Base-by-base conservation (phyloP, 306 rosid species). In the Quercus robur region DNA sequence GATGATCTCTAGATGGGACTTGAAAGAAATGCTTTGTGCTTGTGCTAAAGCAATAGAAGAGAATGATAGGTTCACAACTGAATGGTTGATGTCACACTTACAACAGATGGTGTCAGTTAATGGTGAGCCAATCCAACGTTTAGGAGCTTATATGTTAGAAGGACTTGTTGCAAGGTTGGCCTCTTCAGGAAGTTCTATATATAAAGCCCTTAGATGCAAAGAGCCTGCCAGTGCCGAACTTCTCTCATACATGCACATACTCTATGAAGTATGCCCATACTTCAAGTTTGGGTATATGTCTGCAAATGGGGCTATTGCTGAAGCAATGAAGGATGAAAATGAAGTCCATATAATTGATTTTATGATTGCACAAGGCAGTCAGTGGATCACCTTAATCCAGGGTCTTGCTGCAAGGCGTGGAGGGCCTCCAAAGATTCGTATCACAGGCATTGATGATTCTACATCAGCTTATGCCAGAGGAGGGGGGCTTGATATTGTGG, bases 231-330 rank as follows among this genome's bases (percentile, higher is more conserved):
- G 96, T 41, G 81, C 81, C 5, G 94, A 93, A 75, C 86, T 93
- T 54, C 90, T 93, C 44, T 88, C 99, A 8, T 85, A 91, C 76
- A 94, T 94, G 99, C 92, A 91, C 63, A 49, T 83, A 30, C 94
- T 94, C 44, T 94, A 88, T 74, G 99, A 93, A 82, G 71, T 93
- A 66, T 88, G 93, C 63, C 99, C 99, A 54, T 92, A 86, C 80
- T 87, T 94, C 84, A 94, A 94, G 77, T 93, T 94, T 63, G 97
- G 99, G 0, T 93, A 91, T 73, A 82, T 94, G 89, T 91, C 99
- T 25, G 99, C 97, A 51, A 93, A 93, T 82, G 99, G 99, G 57
- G 95, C 92, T 46, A 94, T 94, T 75, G 99, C 97, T 46, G 97
- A 94, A 80, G 94, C 94, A 12, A 70, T 89, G 64, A 93, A 87